phyloP scores from a whole-genome alignment of 257 asterid genomes.

The Salvia rosmarinus region DNA sequence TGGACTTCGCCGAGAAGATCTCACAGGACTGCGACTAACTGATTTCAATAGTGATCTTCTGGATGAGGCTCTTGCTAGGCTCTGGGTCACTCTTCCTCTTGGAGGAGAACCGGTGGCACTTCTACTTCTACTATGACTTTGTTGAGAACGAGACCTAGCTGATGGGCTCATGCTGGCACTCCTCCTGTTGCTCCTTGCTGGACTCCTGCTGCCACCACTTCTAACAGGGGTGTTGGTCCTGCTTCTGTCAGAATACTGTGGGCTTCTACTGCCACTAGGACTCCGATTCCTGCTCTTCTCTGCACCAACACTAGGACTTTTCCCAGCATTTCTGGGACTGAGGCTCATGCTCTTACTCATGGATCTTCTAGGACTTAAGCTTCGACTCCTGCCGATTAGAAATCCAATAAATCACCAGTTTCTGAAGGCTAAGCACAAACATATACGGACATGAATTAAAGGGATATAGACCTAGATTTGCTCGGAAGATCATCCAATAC shows the following conservation, averaged over 20 bases:
- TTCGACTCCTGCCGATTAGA: slow-evolving; percentile 73
- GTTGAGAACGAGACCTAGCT: slow-evolving; percentile 46
- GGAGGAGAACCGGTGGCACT: slow-evolving; percentile 51
- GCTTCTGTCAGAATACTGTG: slow-evolving; percentile 45
- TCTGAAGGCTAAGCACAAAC: slow-evolving; percentile 39
- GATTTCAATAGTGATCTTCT: slow-evolving; percentile 60
- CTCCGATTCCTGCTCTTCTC: slow-evolving; percentile 58
- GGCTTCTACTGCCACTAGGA: slow-evolving; percentile 64
- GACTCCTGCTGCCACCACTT: slow-evolving; percentile 48
- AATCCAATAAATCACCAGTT: slow-evolving; percentile 38
- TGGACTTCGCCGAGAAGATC: slow-evolving; percentile 53
- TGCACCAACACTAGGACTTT: slow-evolving; percentile 55
- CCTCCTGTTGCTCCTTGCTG: slow-evolving; percentile 54
- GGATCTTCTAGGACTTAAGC: slow-evolving; percentile 62
- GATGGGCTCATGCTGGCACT: slow-evolving; percentile 65
- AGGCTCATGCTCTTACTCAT: slow-evolving; percentile 92
- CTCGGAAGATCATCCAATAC: slow-evolving; percentile 72
- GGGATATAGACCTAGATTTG: slow-evolving; percentile 71
- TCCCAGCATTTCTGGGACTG: slow-evolving; percentile 69
- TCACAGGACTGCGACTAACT: slow-evolving; percentile 62
- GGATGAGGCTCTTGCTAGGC: slow-evolving; percentile 60
- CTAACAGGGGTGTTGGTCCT: slow-evolving; percentile 47
- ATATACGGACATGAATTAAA: slow-evolving; percentile 28
- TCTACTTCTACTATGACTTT: slow-evolving; percentile 41
- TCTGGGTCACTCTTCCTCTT: slow-evolving; percentile 50